Base-by-base conservation (phyloP, 2,329 filamentous ascomycete genomes). In the Juglanconis oblonga region DNA sequence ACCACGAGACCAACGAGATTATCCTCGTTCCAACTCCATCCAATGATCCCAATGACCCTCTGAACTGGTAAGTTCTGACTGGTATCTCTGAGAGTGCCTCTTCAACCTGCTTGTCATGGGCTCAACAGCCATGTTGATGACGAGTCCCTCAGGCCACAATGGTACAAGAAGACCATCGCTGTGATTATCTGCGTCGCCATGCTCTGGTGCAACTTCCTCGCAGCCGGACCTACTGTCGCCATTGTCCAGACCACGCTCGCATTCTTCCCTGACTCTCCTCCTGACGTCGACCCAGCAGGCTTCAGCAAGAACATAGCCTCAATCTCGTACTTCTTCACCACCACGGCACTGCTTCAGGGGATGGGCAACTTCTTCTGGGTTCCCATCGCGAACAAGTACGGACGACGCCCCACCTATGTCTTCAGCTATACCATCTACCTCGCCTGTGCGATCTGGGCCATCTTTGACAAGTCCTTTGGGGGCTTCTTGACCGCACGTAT, bases 121-220 rank as follows among this genome's bases (percentile, higher is more conserved):
- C 44, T 47, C 35, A 5, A 32, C 17, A 40, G 52, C 36, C 61
- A 57, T 45, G n/a, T 17, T 45, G 17, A 17, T 45, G 44, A 24
- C n/a, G 9, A 9, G 3, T 29, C 14, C 40, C 40, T n/a, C 38
- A 79, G 76, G 78, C 71, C 75, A 32, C 71, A 75, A 70, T 70
- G 73, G 64, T 80, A 78, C 64, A 80, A 81, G 54, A 74, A 76
- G 62, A 84, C 81, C 67, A 79, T 79, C 42, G 80, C 81, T 8
- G 66, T 71, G 52, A 70, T 82, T 13, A 75, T 83, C 38, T 83
- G 79, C 66, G 62, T 79, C 3, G 80, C 81, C 55, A 83, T 85
- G 73, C 74, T 82, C 62, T 76, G 84, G 69, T 81, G 77, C 70
- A 85, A 84, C 68, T 84, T 84, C 64, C 70, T 85, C 4, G 81